These are phyloP conservation scores for Stemphylium lycopersici DNA, from an alignment of 2,329 filamentous ascomycete genomes.

Conservation along the genomic window DNA sequence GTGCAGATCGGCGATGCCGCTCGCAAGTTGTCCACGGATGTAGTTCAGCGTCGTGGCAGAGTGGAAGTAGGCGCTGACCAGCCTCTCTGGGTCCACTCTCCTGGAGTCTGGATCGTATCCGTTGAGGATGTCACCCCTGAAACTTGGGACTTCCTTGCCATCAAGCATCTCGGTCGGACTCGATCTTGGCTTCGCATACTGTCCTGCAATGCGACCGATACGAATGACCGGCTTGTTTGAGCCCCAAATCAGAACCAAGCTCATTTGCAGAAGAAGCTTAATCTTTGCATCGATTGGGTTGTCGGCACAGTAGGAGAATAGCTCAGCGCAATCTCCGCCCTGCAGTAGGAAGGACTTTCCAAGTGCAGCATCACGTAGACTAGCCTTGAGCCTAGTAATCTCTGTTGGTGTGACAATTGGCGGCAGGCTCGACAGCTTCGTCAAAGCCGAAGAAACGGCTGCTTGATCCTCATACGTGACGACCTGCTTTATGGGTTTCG, in stretches of 20 bases:
- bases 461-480: constrained; percentile 70
- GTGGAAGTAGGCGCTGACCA: constrained; percentile 93
- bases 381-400: constrained; percentile 78
- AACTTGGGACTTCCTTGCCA: constrained; percentile 82
- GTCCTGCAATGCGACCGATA: constrained; percentile 94
- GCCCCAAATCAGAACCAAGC: constrained; percentile 91
- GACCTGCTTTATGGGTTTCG: constrained; percentile 78
- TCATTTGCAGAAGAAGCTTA: constrained; percentile 97
- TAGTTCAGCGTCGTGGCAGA: constrained; percentile 95
- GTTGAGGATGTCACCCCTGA: constrained; percentile 95
- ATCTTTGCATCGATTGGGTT: constrained; percentile 93
- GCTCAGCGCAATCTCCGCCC: constrained; percentile 94
- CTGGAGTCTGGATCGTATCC: constrained; percentile 79
- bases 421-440: constrained; percentile 71
- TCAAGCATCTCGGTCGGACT: constrained; percentile 83
- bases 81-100: constrained; percentile 78
- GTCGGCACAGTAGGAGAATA: constrained; percentile 95
- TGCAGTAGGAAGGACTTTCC: constrained; percentile 94
- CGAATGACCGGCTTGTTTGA: constrained; percentile 82
- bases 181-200: constrained; percentile 95
- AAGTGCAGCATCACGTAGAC: constrained; percentile 82
- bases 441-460: constrained; percentile 64
- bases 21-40: constrained; percentile 79
- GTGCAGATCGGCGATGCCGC: constrained; percentile 92
- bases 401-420: constrained; percentile 81